A percentile compares a stretch with the other conserved stretches of the same genome.
Evolutionary conservation across 2,329 filamentous ascomycete species (phyloP).

Genomic region (Aspergillus piperis): DNA sequence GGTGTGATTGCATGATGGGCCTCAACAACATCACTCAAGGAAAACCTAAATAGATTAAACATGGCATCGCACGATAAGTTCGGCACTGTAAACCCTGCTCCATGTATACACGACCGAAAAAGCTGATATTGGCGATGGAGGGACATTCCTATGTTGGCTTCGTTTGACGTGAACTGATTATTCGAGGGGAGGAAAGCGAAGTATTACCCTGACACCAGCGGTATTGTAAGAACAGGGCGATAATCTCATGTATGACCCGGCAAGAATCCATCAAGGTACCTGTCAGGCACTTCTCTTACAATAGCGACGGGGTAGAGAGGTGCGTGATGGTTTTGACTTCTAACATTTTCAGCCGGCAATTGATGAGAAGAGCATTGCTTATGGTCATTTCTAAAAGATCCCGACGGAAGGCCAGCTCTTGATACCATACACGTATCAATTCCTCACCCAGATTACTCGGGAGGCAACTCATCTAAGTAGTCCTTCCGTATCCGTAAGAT

Average conservation of each 20-base stretch:
- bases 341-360: no score
- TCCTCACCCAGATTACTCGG: background rate
- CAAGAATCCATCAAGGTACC: background rate
- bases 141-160: no score
- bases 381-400: no score
- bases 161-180: background rate
- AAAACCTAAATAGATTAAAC: background rate
- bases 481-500: background rate
- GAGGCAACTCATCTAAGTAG: background rate
- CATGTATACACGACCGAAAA: background rate
- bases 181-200: background rate
- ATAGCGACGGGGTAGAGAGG: no score
- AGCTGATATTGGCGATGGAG: background rate
- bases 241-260: background rate
- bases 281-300: no score
- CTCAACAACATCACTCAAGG: background rate
- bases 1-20: background rate
- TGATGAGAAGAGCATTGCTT: no score
- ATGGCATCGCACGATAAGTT: background rate
- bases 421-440: background rate
- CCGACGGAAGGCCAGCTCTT: no score
- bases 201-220: background rate
- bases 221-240: conserved; percentile 6
- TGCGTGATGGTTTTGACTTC: no score
- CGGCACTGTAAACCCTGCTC: no score